Base-by-base conservation (phyloP, 2,329 filamentous ascomycete species). In the Phialocephala sp. region DNA sequence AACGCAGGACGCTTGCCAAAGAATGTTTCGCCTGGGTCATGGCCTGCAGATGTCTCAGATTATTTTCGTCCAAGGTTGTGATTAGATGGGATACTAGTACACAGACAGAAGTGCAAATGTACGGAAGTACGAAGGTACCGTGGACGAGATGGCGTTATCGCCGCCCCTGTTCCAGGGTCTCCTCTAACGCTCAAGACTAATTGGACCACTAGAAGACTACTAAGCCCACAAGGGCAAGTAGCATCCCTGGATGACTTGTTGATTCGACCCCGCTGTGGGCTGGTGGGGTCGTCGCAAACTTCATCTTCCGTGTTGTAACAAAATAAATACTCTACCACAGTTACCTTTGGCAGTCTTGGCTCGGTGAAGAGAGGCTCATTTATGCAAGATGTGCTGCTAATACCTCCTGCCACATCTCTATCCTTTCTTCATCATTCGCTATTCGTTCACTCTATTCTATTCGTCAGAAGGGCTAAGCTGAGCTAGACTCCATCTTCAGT, bases 261-360 rank as follows among this genome's bases (percentile, higher is more conserved):
- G 50, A 35, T 35, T 32, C 50, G 27, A 52, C 32, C 20, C 43
- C 20, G 24, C 27, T n/a, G n/a, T n/a, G n/a, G n/a, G n/a, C n/a
- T 32, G 27, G 43, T 60, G 59, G 41, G 59, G 60, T 63, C 52
- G 57, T 65, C 63, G 59, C 55, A 57, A 57, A 57, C 55, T 27
- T 57, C 55, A 12, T 37, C 15, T 52, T 52, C n/a, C 11, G 14
- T 22, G 55, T 27, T 57, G 55, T 37, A 15, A 9, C 60, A 60
- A 52, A 59, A 60, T 37, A 57, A 63, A 54, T 36, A 56, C 45
- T 57, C 47, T 65, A 22, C 54, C 12, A 63, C 63, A 65, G 20
- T 8, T 41, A 32, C 4, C 3, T 41, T 41, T 41, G 37, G 15
- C 37, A 32, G 37, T 18, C 4, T 41, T 41, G 37, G 37, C 32